Base-by-base conservation (phyloP, 2,329 filamentous ascomycete genomes). In the Tolypocladium pustulatum region DNA sequence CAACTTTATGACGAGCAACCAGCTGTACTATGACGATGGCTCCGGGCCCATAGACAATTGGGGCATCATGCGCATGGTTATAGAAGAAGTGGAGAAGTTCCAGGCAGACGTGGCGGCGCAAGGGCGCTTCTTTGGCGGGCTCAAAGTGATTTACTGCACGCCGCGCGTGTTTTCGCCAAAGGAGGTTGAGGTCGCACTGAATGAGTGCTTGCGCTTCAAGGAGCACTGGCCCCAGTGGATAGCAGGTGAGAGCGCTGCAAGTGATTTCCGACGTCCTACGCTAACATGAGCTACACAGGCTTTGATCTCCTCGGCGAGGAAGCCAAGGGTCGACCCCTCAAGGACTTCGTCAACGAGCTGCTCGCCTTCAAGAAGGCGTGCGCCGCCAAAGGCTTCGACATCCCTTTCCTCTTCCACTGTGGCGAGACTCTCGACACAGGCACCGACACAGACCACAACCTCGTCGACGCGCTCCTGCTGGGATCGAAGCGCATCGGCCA, bases 331-430 rank as follows among this genome's bases (percentile, higher is more conserved):
- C 66, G 76, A 10, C 84, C 87, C 9, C 78, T 87, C 4, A 78
- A 75, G 52, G 76, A 80, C 57, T 85, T 83, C 58, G 71, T 81
- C 0, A 65, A 70, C 0, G 76, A 86, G 61, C 77, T 90, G 8
- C 71, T 85, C 3, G 73, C 75, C 1, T 88, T 89, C 66, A 73
- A 77, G 57, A 65, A 74, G 36, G 71, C 76, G 0, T 89, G 86
- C 71, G 66, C 71, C 7, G 59, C 63, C 1, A 68, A 75, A 0
- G 65, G 67, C 0, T 60, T 87, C 4, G 76, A 84, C 0, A 87
- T 91, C 3, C 88, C 88, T 0, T 89, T 90, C 66, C 75, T 91
- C 43, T 89, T 91, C 66, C 88, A 91, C 71, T 90, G 88, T 62
- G 88, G 88, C 30, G 88, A 91, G 73, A 89, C 88, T 1, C 76